Conservation (phyloP, 768 basidiomycete genomes). For the Hygrocybe coccinea region DNA sequence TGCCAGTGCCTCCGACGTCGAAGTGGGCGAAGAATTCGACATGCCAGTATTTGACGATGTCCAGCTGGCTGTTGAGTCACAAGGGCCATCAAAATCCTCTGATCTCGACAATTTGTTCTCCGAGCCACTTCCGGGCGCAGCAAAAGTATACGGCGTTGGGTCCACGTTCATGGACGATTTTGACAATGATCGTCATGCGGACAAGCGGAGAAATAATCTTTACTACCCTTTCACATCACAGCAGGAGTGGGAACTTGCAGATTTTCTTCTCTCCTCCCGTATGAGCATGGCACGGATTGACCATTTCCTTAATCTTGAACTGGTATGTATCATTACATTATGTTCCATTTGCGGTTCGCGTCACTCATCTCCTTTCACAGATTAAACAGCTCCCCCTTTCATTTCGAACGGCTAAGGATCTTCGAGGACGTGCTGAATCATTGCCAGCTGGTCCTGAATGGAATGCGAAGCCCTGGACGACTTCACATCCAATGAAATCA, state of each 20-base stretch:
- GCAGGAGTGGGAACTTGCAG: constrained; percentile 31
- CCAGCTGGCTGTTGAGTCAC: background rate
- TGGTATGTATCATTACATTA: constrained; percentile 16
- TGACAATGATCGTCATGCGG: background rate
- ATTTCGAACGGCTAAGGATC: constrained; percentile 24
- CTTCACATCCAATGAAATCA: constrained; percentile 20
- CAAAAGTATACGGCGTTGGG: background rate
- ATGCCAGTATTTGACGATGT: background rate
- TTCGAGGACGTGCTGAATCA: constrained; percentile 23
- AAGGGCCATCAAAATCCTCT: background rate
- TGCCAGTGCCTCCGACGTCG: background rate
- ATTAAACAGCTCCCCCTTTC: constrained; percentile 19
- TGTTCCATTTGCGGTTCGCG: background rate
- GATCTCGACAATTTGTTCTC: background rate
- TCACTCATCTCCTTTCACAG: background rate
- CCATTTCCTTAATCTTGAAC: constrained; percentile 23
- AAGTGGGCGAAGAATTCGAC: background rate
- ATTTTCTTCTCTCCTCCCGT: constrained; percentile 24
- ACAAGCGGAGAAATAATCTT: background rate
- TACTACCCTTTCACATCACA: constrained; percentile 20
- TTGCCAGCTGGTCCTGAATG: constrained; percentile 26
- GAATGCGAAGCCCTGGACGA: constrained; percentile 12
- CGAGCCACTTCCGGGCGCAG: background rate
- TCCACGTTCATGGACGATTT: background rate
- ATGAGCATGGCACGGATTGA: constrained; percentile 29